Base-by-base conservation (phyloP, 495 filamentous ascomycete species). In the Hypoxylon fragiforme region DNA sequence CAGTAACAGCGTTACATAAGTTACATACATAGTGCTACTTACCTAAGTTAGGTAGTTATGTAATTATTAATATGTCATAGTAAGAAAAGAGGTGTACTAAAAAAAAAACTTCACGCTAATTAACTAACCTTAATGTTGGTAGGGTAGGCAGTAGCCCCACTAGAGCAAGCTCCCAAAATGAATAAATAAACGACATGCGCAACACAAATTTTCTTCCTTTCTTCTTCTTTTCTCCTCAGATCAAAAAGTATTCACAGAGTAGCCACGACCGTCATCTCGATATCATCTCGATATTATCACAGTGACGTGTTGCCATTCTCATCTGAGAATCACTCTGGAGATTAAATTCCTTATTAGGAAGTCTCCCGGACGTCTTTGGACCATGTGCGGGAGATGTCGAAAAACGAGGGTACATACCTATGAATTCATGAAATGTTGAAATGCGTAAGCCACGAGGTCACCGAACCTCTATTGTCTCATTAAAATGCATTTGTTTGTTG, bases 231-330 rank as follows among this genome's bases (percentile, higher is more conserved):
- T 69, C 71, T 69, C 60, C 44, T 67, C 62, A 77, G 73, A 78
- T 78, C 75, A 78, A 78, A 78, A 78, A 78, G 75, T 74, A 66
- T 60, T 62, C 57, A 74, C 73, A 72, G 70, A 75, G 73, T 59
- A 69, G 75, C 75, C 75, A 77, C 75, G 75, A 77, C 75, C 73
- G 60, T 70, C 73, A 76, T 70, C 69, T 71, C 69, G 62, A 66
- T 18, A 47, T 63, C 50, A 76, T 70, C 69, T 71, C 69, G 62
- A 66, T 18, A 47, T 63, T 51, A 14, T 72, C 53, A 77, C 75
- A 73, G 73, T 76, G 73, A 69, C 62, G 71, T 52, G 75, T 77
- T 78, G 75, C 75, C 73, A 73, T 70, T 75, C 70, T 69, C 70
- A 55, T 31, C 19, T 46, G 72, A 62, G 63, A 71, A 68, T 64